Evolutionary conservation across 306 rosid species (phyloP).

Genomic region (Dicorynia guianensis): DNA sequence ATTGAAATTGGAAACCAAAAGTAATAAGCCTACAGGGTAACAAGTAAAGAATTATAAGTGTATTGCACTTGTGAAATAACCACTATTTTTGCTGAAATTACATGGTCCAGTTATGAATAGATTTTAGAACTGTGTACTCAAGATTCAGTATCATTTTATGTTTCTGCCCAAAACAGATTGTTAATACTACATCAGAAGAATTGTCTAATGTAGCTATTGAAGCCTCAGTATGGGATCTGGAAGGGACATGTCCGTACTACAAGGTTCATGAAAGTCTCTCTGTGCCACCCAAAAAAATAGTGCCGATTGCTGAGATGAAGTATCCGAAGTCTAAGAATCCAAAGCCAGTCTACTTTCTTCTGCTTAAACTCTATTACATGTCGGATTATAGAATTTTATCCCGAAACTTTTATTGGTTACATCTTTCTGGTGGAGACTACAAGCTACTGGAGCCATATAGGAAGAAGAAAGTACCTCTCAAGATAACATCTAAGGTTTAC

Average conservation of each 20-base stretch:
- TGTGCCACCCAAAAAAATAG: conserved; percentile 69
- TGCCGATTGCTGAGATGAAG: conserved; percentile 71
- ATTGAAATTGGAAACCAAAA: conserved; percentile 14
- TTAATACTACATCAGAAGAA: conserved; percentile 78
- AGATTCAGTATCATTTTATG: conserved; percentile 42
- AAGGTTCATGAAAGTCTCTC: conserved; percentile 61
- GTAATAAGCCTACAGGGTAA: background rate
- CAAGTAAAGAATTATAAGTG: background rate
- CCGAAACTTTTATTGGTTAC: conserved; percentile 92
- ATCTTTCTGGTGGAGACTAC: conserved; percentile 86
- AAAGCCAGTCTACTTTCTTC: conserved; percentile 87
- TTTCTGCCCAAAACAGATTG: conserved; percentile 67
- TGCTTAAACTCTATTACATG: conserved; percentile 79
- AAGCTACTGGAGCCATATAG: conserved; percentile 76
- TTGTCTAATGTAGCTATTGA: conserved; percentile 75
- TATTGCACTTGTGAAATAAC: conserved; percentile 2
- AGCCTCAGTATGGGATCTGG: conserved; percentile 93
- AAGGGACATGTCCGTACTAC: conserved; percentile 79
- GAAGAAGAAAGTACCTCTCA: conserved; percentile 73
- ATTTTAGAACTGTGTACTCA: background rate
- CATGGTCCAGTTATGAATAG: conserved; percentile 21
- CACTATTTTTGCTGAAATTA: conserved; percentile 16
- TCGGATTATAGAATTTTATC: conserved; percentile 69
- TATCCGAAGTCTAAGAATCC: conserved; percentile 80
- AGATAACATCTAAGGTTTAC: conserved; percentile 62